Evolutionary conservation across 495 filamentous ascomycete genomes (phyloP), one percentile per base, ranked within the genome.

Genomic region (Penicillium subrubescens): DNA sequence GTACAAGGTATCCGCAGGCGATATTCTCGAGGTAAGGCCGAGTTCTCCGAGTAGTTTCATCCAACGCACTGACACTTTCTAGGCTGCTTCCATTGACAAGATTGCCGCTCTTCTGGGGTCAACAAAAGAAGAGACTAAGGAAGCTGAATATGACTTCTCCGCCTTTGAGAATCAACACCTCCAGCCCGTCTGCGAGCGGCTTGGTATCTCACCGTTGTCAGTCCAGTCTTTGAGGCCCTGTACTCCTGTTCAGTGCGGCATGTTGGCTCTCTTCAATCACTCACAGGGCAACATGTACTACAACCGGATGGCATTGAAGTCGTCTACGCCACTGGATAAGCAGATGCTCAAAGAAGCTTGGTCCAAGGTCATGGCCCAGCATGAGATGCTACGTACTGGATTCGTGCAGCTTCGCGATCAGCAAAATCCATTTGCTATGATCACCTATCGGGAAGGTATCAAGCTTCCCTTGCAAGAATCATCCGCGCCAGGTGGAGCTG

Each of bases 231-330:
- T 82, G 19, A 71, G 73, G 12, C 79, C 79, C 12, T 82, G 79
- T 48, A 75, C 92, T 0, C 89, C 93, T 14, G 79, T 94, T 3
- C 93, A 97, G 73, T 91, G 95, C 68, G 88, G 86, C 39, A 92
- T 97, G 85, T 78, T 96, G 48, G 87, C 88, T 0, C 86, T 89
- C 55, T 95, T 94, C 82, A 61, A 90, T 8, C 76, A 81, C 21
- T 91, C 91, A 0, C 76, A 84, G 33, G 73, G 77, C 10, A 89
- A 87, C 60, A 77, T 86, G 62, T 96, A 97, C 72, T 93, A 92
- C 77, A 96, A 94, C 64, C 89, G 91, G 62, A 88, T 94, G 68
- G 74, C 87, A 5, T 73, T 93, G 50, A 83, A 86, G 39, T 69
- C 92, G 0, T 62, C 77, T 3, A 60, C 71, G 0, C 65, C 77